Evolutionary conservation across 1,139 yeast species (phyloP).

Genomic region (Williopsis jadinii): DNA sequence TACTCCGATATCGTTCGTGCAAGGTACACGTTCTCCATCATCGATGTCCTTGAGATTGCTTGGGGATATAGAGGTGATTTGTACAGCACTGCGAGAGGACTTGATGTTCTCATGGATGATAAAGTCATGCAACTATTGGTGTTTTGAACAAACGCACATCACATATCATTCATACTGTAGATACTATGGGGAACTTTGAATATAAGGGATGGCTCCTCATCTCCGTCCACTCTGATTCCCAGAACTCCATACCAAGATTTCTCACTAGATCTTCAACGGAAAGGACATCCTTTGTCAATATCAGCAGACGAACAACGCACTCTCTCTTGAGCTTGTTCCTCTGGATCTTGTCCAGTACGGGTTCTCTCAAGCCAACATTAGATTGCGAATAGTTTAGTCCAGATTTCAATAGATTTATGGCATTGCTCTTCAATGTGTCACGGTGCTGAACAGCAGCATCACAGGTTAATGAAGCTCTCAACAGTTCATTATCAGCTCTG

Average conservation of each 20-base stretch:
- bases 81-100: constrained; percentile 8
- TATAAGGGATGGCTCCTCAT: background rate
- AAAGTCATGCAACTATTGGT: constrained; percentile 3
- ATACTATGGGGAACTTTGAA: background rate
- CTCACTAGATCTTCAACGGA: constrained; percentile 16
- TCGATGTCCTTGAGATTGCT: constrained; percentile 11
- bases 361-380: constrained; percentile 44
- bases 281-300: constrained; percentile 11
- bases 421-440: constrained; percentile 30
- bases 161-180: background rate
- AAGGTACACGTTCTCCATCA: constrained; percentile 8
- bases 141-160: constrained; percentile 1
- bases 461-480: constrained; percentile 26
- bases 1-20: constrained; percentile 12
- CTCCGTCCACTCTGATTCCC: constrained; percentile 1
- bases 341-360: constrained; percentile 33
- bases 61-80: constrained; percentile 15
- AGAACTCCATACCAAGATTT: constrained; percentile 12
- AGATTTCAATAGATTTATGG: constrained; percentile 35
- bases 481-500: constrained; percentile 44
- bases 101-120: constrained; percentile 12
- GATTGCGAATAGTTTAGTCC: constrained; percentile 37
- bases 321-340: constrained; percentile 30
- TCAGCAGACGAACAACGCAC: constrained; percentile 18
- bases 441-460: constrained; percentile 20